phyloP scores from a whole-genome alignment of 176 grass and related monocot genomes.

The Zizania latifolia region DNA sequence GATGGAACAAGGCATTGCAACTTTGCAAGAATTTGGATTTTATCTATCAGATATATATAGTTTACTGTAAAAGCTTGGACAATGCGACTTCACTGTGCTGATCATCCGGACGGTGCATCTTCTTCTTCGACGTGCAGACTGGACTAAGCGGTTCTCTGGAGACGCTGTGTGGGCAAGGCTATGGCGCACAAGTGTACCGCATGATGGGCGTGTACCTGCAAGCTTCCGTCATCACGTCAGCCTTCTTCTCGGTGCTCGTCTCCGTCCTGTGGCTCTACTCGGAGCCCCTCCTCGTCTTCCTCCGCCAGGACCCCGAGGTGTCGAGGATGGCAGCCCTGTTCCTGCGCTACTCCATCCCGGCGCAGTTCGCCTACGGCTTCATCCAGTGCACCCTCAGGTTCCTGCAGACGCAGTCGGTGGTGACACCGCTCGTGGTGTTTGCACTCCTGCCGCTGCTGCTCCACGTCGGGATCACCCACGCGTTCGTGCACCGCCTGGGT shows the following conservation, averaged over 20 bases:
- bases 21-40: not conserved
- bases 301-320: constrained; percentile 34
- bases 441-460: constrained; percentile 23
- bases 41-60: no score
- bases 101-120: not conserved
- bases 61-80: not conserved
- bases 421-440: constrained; percentile 32
- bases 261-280: constrained; percentile 42
- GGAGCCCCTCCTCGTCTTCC: constrained; percentile 25
- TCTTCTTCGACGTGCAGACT: constrained; percentile 18
- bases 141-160: constrained; percentile 40
- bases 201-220: constrained; percentile 45
- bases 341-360: constrained; percentile 15
- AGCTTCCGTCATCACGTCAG: constrained; percentile 28
- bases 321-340: constrained; percentile 23
- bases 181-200: constrained; percentile 32
- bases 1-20: not conserved
- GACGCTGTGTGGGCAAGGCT: constrained; percentile 40
- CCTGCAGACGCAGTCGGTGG: constrained; percentile 50
- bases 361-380: constrained; percentile 43
- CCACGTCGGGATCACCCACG: constrained; percentile 35
- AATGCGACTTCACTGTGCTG: not conserved
- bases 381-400: constrained; percentile 46
- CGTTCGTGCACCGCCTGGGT: constrained; percentile 21
- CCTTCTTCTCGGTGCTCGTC: constrained; percentile 24